Base-by-base conservation (phyloP, 176 grass and related monocot species). In the Carex pumila region DNA sequence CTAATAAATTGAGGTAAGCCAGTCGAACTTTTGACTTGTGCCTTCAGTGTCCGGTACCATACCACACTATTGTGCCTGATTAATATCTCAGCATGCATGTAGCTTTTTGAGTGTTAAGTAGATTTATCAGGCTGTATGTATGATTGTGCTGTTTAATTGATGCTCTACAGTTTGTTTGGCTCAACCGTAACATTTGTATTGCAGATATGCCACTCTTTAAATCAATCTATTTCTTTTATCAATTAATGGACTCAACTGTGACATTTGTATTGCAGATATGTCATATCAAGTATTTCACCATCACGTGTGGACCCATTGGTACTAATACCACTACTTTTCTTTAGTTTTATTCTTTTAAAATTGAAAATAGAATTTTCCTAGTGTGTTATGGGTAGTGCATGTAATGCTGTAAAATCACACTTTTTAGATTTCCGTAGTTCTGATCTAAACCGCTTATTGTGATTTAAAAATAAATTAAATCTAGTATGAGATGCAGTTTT, bases 231-330 rank as follows among this genome's bases (percentile, higher is more conserved):
- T 45, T 65, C 11, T 41, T 22, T 65, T 79, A 8, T 82, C 62
- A 7, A 32, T 10, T 62, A 15, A 56, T 79, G 29, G 11, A 34
- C 12, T 78, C 41, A 81, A 6, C 11, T 41, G 61, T 85, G 39
- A 72, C 55, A 83, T 11, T 86, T 88, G 5, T 77, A 31, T 37
- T 67, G 34, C 81, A 99, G 96, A 87, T 99, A 93, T 83, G 84
- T 89, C 8, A 84, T 99, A 86, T 99, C 93, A 2, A 90, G 74
- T 82, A 93, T 85, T 82, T 98, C 93, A 52, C 93, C 93, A 73
- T 93, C 96, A 79, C 84, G 83, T 31, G 88, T 95, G 29, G 85
- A 93, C 88, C 92, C 87, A 79, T 61, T 89, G 91, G 96, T 95
- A 93, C 25, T 18, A 70, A 36, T 85, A 59, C 49, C 65, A 39